Base-by-base conservation (phyloP, 2,329 filamentous ascomycete genomes). In the Fusarium musae region DNA sequence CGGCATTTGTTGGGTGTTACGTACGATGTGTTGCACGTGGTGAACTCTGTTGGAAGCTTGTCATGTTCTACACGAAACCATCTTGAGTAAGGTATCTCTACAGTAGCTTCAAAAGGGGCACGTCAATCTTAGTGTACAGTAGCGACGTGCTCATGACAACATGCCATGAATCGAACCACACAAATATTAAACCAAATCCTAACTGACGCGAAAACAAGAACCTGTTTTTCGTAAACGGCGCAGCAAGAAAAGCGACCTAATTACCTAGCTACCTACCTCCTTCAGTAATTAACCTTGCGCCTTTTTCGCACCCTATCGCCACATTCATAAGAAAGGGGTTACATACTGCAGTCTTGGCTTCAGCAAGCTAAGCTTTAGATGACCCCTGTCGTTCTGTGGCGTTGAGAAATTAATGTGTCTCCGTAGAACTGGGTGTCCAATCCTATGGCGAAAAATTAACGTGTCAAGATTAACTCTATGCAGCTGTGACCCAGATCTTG, bases 381-480 rank as follows among this genome's bases (percentile, higher is more conserved):
- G 26, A 63, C 30, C 39, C 65, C 42, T 49, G 60, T 42, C 42
- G 30, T 49, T 53, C n/a, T 37, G 17, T 40, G 46, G 9, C 30
- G 28, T n/a, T 12, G 47, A 50, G 63, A 63, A 39, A 47, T 69
- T 69, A 59, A 47, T 47, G 44, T 47, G 26, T 21, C 23, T 43
- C 30, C 28, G 26, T 58, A 44, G 47, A 21, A n/a, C 26, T 57
- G 28, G 39, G 43, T 52, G 36, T 46, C 62, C 62, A 67, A 67
- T 67, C 53, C 46, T 7, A 12, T 28, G 44, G 47, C n/a, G 19
- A 39, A 50, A 53, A 68, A 34, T 49, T 69, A 69, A 52, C 64
- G 28, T 69, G 66, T 63, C 64, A 32, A 69, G 66, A 69, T 69
- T 69, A 69, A 64, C 68, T 68, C 59, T 59, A 26, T 60, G 60